phyloP scores from a whole-genome alignment of 352 stramenopile species.

The Pelagophyceae sp. region DNA sequence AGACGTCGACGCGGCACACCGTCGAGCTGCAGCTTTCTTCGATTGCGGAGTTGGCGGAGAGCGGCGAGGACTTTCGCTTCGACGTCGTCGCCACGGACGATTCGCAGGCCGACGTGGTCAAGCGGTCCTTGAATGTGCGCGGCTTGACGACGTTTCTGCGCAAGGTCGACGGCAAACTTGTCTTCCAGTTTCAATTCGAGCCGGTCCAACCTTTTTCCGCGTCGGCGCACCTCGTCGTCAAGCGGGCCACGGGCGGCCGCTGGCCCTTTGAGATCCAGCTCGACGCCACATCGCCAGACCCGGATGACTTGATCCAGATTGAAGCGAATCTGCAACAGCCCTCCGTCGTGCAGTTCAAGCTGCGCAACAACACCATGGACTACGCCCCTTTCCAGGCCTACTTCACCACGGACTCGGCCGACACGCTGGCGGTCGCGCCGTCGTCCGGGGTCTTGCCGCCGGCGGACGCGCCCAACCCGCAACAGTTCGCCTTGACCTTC shows the following conservation, averaged over 20 bases:
- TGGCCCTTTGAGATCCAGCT: slow-evolving; percentile 74
- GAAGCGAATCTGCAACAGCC: slow-evolving; percentile 71
- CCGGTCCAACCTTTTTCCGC: slow-evolving; percentile 68
- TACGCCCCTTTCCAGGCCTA: slow-evolving; percentile 62
- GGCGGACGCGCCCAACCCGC: slow-evolving; percentile 52
- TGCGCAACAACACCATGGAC: slow-evolving; percentile 72
- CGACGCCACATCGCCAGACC: slow-evolving; percentile 59
- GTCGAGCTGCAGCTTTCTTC: slow-evolving; percentile 29
- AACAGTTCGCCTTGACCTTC: slow-evolving; percentile 80
- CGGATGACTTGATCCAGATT: slow-evolving; percentile 73
- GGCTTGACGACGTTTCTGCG: slow-evolving; percentile 18
- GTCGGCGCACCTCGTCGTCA: slow-evolving; percentile 58
- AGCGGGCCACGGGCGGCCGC: slow-evolving; percentile 56
- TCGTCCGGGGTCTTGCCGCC: slow-evolving; percentile 57
- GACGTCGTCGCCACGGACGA: slow-evolving; percentile 28
- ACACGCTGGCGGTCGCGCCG: slow-evolving; percentile 74
- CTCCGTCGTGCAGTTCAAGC: slow-evolving; percentile 65
- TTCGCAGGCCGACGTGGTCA: slow-evolving; percentile 23
- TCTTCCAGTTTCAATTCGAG: slow-evolving; percentile 63
- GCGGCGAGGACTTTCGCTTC: slow-evolving; percentile 33
- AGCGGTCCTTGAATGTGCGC: slow-evolving; percentile 26
- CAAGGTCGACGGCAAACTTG: slow-evolving; percentile 30
- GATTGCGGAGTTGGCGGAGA: slow-evolving; percentile 21
- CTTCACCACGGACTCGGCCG: slow-evolving; percentile 69
- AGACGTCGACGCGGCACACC: slow-evolving; percentile 18